Percentiles rank a stretch among this genome's conserved stretches.
These are phyloP conservation scores for Colletotrichum echinochloae DNA, from an alignment of 2,329 filamentous ascomycete species.

Conservation along the genomic window DNA sequence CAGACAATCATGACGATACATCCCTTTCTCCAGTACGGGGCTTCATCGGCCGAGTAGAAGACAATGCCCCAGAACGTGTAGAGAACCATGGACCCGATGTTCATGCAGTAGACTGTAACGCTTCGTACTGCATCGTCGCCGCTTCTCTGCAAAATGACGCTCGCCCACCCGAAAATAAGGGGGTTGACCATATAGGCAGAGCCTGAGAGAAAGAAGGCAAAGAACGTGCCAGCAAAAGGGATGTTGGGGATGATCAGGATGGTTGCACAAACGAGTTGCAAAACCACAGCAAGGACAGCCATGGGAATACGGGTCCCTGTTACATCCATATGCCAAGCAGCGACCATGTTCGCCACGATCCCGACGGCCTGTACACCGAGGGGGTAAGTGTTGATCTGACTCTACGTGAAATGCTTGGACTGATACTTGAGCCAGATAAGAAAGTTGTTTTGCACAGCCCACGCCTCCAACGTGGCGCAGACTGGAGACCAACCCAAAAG, in stretches of 20 bases:
- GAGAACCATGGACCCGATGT: constrained; percentile 51
- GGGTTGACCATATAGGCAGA: constrained; percentile 55
- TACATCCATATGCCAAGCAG: constrained; percentile 52
- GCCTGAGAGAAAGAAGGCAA: constrained; percentile 52
- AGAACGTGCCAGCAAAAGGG: constrained; percentile 44
- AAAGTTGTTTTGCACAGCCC: constrained; percentile 44
- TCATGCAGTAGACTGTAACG: constrained; percentile 54
- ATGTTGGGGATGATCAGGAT: constrained; percentile 49
- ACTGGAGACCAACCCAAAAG: constrained; percentile 51
- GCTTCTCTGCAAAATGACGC: constrained; percentile 49
- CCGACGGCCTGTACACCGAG: constrained; percentile 52
- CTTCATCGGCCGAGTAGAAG: constrained; percentile 51
- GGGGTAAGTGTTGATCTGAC: constrained; percentile 53
- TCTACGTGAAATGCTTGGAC: constrained; percentile 44
- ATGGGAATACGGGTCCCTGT: constrained; percentile 50
- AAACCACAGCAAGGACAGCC: constrained; percentile 47
- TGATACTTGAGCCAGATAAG: constrained; percentile 48
- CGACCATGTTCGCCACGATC: constrained; percentile 47
- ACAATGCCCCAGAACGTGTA: constrained; percentile 55
- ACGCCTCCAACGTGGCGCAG: constrained; percentile 52
- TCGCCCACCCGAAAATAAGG: constrained; percentile 54
- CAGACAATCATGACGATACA: constrained; percentile 50
- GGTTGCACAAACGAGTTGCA: constrained; percentile 50
- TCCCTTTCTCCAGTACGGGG: constrained; percentile 52
- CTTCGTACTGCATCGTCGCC: constrained; percentile 54